Conservation (phyloP, 345 rosid genomes). For the Heritiera fomes region DNA sequence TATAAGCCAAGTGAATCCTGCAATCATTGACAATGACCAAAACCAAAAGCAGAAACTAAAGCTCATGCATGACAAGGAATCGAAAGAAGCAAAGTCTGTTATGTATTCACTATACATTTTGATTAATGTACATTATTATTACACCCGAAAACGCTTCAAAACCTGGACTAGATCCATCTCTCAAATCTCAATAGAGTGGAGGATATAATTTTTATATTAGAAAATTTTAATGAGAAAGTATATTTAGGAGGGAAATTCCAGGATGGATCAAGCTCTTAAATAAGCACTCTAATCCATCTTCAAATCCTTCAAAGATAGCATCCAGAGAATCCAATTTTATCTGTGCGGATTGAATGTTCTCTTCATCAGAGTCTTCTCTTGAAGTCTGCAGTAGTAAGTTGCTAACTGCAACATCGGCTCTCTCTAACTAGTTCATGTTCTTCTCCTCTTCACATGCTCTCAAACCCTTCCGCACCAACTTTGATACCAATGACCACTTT, state of each 20-base stretch:
- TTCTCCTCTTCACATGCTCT: slow-evolving; percentile 6
- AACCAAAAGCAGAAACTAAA: not conserved
- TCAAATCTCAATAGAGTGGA: slow-evolving; percentile 19
- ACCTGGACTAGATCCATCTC: not conserved
- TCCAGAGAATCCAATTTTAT: slow-evolving; percentile 46
- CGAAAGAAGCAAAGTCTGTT: not conserved
- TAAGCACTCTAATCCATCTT: slow-evolving; percentile 55
- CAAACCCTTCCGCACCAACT: slow-evolving; percentile 40
- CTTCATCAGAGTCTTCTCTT: slow-evolving; percentile 28
- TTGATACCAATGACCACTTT: slow-evolving; percentile 47
- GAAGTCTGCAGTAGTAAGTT: slow-evolving; percentile 24
- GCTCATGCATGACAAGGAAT: not conserved
- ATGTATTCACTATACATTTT: not conserved
- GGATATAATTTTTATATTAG: not conserved
- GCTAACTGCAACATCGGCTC: slow-evolving; percentile 42
- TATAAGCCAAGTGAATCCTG: not conserved
- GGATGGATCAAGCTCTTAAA: slow-evolving; percentile 56
- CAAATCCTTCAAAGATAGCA: slow-evolving; percentile 47
- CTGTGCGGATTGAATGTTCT: slow-evolving; percentile 41
- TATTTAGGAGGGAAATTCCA: slow-evolving; percentile 62
- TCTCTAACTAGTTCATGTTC: too few species aligned
- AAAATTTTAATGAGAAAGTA: slow-evolving; percentile 40
- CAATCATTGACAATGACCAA: too few species aligned
- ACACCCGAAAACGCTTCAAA: not conserved
- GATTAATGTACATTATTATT: not conserved